Conservation (phyloP, 768 basidiomycete species). For the Mycena indigotica region DNA sequence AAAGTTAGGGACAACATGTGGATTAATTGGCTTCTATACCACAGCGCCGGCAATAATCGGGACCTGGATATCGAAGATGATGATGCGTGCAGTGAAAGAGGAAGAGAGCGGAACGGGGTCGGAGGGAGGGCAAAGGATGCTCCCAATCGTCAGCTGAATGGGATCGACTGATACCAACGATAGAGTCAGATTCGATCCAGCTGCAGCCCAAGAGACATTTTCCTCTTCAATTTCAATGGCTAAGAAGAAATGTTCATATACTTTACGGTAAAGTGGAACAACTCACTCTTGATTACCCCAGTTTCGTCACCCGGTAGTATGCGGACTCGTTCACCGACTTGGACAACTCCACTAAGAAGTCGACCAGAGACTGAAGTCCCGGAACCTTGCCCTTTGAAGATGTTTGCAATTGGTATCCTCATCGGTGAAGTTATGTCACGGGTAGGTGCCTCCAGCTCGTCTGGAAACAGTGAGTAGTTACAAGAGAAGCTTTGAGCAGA, state of each 20-base stretch:
- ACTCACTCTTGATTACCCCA: constrained; percentile 68
- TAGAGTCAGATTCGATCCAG: constrained; percentile 87
- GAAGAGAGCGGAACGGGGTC: constrained; percentile 76
- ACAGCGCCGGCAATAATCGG: constrained; percentile 88
- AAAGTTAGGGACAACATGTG: neutral
- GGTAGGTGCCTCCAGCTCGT: constrained; percentile 77
- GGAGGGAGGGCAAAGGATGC: constrained; percentile 78
- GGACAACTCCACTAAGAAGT: constrained; percentile 84
- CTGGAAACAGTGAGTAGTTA: constrained; percentile 40
- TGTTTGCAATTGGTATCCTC: constrained; percentile 90
- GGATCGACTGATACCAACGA: constrained; percentile 84
- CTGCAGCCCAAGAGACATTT: constrained; percentile 81
- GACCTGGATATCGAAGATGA: constrained; percentile 89
- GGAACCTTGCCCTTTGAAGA: constrained; percentile 87
- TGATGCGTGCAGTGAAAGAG: constrained; percentile 81
- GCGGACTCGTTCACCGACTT: constrained; percentile 86
- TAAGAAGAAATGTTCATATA: constrained; percentile 54
- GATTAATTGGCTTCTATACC: constrained; percentile 43
- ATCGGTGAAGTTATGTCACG: constrained; percentile 77
- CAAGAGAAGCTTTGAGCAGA: neutral
- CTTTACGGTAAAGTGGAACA: too few relatives aligned
- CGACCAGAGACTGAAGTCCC: constrained; percentile 81
- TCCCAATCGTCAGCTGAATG: constrained; percentile 83
- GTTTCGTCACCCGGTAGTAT: constrained; percentile 93
- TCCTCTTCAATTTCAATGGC: constrained; percentile 86